Evolutionary conservation across 2,329 filamentous ascomycete species (phyloP), one percentile per base, ranked within the genome.

Genomic region (Sporothrix pseudoabietina): DNA sequence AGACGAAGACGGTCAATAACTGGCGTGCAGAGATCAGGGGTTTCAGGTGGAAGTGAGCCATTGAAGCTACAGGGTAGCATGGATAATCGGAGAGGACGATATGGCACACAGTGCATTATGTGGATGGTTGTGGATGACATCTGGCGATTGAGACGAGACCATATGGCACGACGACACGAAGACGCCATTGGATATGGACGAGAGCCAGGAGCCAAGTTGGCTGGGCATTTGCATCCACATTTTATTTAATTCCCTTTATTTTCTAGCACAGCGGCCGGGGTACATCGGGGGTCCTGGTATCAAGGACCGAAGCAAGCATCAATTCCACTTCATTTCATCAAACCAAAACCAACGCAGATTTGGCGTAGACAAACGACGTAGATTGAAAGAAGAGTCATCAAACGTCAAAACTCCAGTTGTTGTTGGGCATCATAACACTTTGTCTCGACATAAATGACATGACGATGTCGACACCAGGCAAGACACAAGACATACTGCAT

Each of bases 241-340:
- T 71, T 71, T 69, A 35, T 72, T 47, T 71, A 52, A 73, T 72
- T 65, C 32, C 47, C 16, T 70, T 73, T n/a, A 54, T 74, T 71
- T 72, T 73, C 63, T 71, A 73, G 74, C 75, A 75, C 73, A 75
- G 71, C 72, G 75, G 55, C 65, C 71, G 30, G 44, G 71, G 69
- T 26, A 54, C 19, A 69, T 69, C 19, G 52, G 71, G 52, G 52
- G 71, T 69, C 52, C 66, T 47, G 44, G 63, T 41, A 52, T 68
- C 39, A 69, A 49, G 68, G 72, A 55, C 72, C 68, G 66, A 59
- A 52, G 30, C 63, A 71, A 74, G 72, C 72, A 75, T 73, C 55
- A 61, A 52, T 71, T 73, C 59, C 26, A 69, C 61, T 47, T 57
- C n/a, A 59, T 69, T 68, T 54, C 32, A 55, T 63, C 52, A 47